Evolutionary conservation across 305 asterid species (phyloP).

Genomic region (Nicotiana rustica): DNA sequence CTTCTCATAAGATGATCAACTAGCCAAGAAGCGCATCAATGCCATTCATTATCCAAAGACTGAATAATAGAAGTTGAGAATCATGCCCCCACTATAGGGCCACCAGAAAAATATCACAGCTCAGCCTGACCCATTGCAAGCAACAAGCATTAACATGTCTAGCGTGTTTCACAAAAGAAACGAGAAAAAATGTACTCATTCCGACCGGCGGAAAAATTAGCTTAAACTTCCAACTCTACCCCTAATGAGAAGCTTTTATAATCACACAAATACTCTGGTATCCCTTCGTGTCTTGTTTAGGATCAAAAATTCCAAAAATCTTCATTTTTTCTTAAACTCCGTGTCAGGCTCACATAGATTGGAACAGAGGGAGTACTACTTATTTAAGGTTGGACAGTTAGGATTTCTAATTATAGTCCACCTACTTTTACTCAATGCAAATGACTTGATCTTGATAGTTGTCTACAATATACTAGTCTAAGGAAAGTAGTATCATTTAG

Average conservation of each 20-base stretch:
- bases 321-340: no score
- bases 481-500: constrained; percentile 21
- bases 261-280: no score
- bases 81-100: constrained; percentile 19
- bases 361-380: background rate
- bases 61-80: constrained; percentile 23
- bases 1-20: constrained; percentile 36
- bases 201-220: no score
- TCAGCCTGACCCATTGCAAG: constrained; percentile 30
- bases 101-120: background rate
- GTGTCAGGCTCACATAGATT: no score
- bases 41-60: constrained; percentile 32
- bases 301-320: no score
- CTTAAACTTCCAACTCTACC: no score
- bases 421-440: constrained; percentile 27
- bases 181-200: background rate
- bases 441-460: background rate
- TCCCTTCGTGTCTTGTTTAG: no score
- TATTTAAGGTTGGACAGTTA: background rate
- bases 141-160: constrained; percentile 31
- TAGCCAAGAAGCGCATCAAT: constrained; percentile 23
- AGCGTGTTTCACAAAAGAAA: constrained; percentile 10
- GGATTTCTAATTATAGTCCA: constrained; percentile 18
- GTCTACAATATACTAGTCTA: constrained; percentile 19
- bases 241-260: no score